A percentile compares a stretch with the other conserved stretches of the same genome.
phyloP scores from a whole-genome alignment of 2,329 filamentous ascomycete genomes.

The Fusarium hostae region DNA sequence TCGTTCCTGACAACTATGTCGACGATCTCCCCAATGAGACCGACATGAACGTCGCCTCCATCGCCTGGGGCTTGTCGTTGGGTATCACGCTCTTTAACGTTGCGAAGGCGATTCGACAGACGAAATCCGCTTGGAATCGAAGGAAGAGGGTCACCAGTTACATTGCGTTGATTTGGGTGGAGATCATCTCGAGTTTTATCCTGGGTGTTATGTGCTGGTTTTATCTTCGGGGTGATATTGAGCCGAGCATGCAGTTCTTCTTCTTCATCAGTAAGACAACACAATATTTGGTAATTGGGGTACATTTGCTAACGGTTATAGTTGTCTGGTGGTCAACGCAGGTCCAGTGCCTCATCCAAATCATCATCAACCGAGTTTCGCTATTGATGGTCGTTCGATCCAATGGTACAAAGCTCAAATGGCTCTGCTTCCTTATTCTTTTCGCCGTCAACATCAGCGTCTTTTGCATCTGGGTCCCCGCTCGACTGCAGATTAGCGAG shows the following conservation, averaged over 20 bases:
- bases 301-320: conserved; percentile 25
- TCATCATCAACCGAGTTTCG: conserved; percentile 62
- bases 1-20: conserved; percentile 37
- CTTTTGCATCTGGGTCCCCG: conserved; percentile 63
- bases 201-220: conserved; percentile 43
- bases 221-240: conserved; percentile 35
- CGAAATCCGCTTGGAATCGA: conserved; percentile 24
- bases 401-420: conserved; percentile 53
- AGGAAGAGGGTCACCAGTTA: conserved; percentile 41
- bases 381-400: conserved; percentile 56
- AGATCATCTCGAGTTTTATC: conserved; percentile 43
- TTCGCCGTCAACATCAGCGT: conserved; percentile 60
- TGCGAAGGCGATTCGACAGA: conserved; percentile 39
- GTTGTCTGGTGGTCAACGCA: conserved; percentile 51
- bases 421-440: conserved; percentile 55
- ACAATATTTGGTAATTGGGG: too few relatives aligned
- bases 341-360: conserved; percentile 58
- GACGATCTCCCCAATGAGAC: conserved; percentile 32
- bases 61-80: conserved; percentile 44
- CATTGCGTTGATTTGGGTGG: conserved; percentile 35
- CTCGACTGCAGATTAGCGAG: conserved; percentile 54
- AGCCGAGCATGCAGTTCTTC: conserved; percentile 48
- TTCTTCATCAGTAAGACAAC: conserved; percentile 45
- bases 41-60: conserved; percentile 45
- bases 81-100: conserved; percentile 41